Evolutionary conservation across 1,284 basidiomycete species (phyloP).

Genomic region (Quambalaria eucalypti): DNA sequence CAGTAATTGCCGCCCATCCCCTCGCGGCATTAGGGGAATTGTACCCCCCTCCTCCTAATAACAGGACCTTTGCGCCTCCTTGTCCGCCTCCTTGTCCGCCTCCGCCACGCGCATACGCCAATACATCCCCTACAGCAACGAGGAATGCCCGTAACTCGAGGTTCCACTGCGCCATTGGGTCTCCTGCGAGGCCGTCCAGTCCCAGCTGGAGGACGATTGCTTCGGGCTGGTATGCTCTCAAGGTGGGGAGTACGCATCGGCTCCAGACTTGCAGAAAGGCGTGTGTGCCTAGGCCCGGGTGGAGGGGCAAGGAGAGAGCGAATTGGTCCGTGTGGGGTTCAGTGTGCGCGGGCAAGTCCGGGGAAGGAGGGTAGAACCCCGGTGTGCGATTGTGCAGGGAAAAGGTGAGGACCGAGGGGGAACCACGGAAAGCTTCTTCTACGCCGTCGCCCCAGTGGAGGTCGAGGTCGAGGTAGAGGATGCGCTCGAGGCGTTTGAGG

Average conservation of each 20-base stretch:
- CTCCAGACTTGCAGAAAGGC: conserved; percentile 12
- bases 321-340: background rate
- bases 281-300: conserved; percentile 9
- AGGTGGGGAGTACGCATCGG: conserved; percentile 52
- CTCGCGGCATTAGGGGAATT: conserved; percentile 16
- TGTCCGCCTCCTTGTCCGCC: background rate
- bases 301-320: conserved; percentile 19
- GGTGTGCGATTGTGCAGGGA: conserved; percentile 74
- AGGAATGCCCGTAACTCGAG: conserved; percentile 55
- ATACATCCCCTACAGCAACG: conserved; percentile 3
- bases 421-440: conserved; percentile 41
- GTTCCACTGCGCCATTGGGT: conserved; percentile 61
- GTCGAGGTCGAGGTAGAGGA: conserved; percentile 75
- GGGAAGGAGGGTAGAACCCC: conserved; percentile 20
- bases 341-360: background rate
- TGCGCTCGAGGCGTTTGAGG: conserved; percentile 16
- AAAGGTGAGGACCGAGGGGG: conserved; percentile 67
- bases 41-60: conserved; percentile 28
- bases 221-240: conserved; percentile 62
- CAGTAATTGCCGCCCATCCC: conserved; percentile 18
- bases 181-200: conserved; percentile 72
- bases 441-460: conserved; percentile 85
- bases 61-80: conserved; percentile 1
- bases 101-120: background rate
- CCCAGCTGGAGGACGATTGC: conserved; percentile 77